Conservation (phyloP, 257 asterid genomes). For the Nemophila menziesii region DNA sequence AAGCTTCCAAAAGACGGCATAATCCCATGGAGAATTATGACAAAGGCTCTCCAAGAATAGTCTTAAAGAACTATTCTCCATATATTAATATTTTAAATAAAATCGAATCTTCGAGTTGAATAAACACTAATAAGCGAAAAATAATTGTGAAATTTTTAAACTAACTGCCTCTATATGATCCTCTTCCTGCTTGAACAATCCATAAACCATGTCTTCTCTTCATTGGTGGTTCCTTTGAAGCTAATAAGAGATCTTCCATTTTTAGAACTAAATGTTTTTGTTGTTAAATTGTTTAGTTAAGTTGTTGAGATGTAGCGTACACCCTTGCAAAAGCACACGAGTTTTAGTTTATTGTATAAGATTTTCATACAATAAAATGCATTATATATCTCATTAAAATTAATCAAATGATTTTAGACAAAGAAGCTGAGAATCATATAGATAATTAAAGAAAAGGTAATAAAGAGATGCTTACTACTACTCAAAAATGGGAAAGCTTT, state of each 20-base stretch:
- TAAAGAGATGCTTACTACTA: slow-evolving; percentile 12
- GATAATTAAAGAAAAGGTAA: background rate
- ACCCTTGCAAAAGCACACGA: too few relatives aligned
- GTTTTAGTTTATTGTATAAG: too few relatives aligned
- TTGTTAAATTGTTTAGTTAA: slow-evolving; percentile 9
- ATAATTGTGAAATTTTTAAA: slow-evolving; percentile 12
- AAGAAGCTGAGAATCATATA: too few relatives aligned
- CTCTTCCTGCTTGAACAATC: slow-evolving; percentile 92
- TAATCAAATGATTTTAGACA: too few relatives aligned
- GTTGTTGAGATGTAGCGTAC: slow-evolving; percentile 10
- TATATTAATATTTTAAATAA: slow-evolving; percentile 26
- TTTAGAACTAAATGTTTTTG: slow-evolving; percentile 18
- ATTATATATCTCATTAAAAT: too few relatives aligned
- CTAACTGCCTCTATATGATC: slow-evolving; percentile 91
- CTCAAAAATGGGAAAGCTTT: slow-evolving; percentile 2
- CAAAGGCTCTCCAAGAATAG: slow-evolving; percentile 67
- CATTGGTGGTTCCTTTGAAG: slow-evolving; percentile 75
- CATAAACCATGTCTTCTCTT: slow-evolving; percentile 83
- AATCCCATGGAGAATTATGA: slow-evolving; percentile 76
- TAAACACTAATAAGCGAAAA: slow-evolving; percentile 23
- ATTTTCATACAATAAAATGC: too few relatives aligned
- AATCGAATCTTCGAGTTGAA: slow-evolving; percentile 21
- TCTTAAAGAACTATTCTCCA: slow-evolving; percentile 59
- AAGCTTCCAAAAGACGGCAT: slow-evolving; percentile 88
- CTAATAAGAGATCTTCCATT: slow-evolving; percentile 43